Conservation (phyloP, 768 basidiomycete species). For the Agaricus bisporus region DNA sequence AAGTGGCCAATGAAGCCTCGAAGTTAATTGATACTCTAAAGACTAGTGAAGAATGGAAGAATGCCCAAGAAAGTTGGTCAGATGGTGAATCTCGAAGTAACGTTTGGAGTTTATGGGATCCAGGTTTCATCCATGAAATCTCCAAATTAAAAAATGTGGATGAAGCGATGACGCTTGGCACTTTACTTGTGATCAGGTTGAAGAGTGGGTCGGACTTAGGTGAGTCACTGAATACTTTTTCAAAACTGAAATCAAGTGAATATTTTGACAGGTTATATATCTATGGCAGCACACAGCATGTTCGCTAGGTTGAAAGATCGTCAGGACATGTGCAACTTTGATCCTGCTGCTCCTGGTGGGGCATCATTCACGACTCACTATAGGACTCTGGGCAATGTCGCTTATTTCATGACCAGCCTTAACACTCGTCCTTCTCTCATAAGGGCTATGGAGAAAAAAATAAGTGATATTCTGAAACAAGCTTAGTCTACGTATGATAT, state of each 20-base stretch:
- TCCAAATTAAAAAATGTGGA: constrained; percentile 54
- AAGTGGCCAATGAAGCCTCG: constrained; percentile 81
- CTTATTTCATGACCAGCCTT: constrained; percentile 89
- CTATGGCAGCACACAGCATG: constrained; percentile 57
- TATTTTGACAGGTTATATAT: constrained; percentile 40
- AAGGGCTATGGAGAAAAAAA: constrained; percentile 55
- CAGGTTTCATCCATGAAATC: constrained; percentile 56
- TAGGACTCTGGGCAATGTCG: constrained; percentile 84
- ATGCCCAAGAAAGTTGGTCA: constrained; percentile 57
- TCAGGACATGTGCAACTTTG: constrained; percentile 14
- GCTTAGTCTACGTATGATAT: not conserved
- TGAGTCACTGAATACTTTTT: constrained; percentile 21
- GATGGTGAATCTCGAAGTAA: constrained; percentile 16
- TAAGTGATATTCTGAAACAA: constrained; percentile 34
- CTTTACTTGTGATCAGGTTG: constrained; percentile 76
- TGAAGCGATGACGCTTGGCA: constrained; percentile 84
- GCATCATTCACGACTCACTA: constrained; percentile 70
- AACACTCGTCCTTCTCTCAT: constrained; percentile 56
- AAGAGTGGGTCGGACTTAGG: constrained; percentile 45
- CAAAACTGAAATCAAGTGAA: not conserved
- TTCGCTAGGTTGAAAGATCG: constrained; percentile 41
- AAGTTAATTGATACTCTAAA: constrained; percentile 51
- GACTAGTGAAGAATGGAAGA: constrained; percentile 48
- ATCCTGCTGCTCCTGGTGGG: constrained; percentile 42
- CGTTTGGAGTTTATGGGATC: constrained; percentile 89